A percentile compares a stretch with the other conserved stretches of the same genome.
Conservation (phyloP, 1,284 basidiomycete genomes). For the Cutaneotrichosporon spelunceum region DNA sequence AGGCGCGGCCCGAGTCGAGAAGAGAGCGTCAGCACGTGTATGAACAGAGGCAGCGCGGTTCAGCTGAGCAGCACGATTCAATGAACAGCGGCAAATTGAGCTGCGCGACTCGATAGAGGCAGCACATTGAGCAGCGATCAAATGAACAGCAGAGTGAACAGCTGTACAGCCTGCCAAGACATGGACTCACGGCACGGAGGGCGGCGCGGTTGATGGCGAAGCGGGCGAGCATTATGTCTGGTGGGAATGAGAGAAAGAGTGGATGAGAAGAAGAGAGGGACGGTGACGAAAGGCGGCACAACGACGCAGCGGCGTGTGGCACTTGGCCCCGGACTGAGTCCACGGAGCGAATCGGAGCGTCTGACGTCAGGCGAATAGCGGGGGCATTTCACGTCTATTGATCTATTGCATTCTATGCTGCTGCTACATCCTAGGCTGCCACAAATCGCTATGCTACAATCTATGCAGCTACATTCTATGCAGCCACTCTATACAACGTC, state of each 20-base stretch:
- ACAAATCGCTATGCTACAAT: background rate
- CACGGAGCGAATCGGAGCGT: background rate
- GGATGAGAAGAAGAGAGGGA: background rate
- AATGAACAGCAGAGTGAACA: too few relatives aligned
- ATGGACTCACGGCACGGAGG: constrained; percentile 26
- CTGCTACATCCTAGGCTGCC: background rate
- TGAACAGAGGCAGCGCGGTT: too few relatives aligned
- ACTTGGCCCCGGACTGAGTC: background rate
- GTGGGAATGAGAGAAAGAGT: background rate
- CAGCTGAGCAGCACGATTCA: too few relatives aligned
- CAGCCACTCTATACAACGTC: too few relatives aligned
- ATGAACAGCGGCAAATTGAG: too few relatives aligned
- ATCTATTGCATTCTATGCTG: too few relatives aligned
- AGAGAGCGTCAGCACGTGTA: too few relatives aligned
- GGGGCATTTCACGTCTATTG: background rate
- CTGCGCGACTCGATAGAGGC: too few relatives aligned
- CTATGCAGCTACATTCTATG: background rate
- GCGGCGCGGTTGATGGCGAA: constrained; percentile 22
- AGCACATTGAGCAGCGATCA: too few relatives aligned
- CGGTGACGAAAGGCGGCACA: constrained; percentile 1
- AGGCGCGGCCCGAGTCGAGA: too few relatives aligned
- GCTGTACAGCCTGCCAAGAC: too few relatives aligned
- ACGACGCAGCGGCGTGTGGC: background rate
- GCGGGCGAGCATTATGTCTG: constrained; percentile 25
- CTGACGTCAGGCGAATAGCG: constrained; percentile 3